These are phyloP conservation scores for Lipomyces spencermartinsiae DNA, from an alignment of 805 yeast genomes.

Conservation along the genomic window DNA sequence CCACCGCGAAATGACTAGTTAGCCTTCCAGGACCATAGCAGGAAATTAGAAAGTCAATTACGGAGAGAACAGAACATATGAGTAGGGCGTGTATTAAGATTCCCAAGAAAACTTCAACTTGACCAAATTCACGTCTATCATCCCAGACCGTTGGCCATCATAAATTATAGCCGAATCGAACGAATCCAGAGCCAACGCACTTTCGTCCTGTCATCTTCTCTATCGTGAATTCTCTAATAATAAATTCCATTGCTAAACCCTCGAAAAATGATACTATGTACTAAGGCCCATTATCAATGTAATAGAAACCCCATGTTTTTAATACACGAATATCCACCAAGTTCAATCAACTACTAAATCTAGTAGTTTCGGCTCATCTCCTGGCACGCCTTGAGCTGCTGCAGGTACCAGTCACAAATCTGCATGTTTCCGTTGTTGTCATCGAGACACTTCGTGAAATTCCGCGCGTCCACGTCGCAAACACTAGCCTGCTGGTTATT, in stretches of 20 bases:
- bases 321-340: slow-evolving; percentile 1
- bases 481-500: slow-evolving; percentile 56
- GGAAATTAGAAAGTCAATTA: not conserved
- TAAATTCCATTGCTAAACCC: not conserved
- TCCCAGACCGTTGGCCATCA: not conserved
- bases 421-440: slow-evolving; percentile 96
- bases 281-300: not conserved
- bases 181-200: not conserved
- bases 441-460: slow-evolving; percentile 92
- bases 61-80: not conserved
- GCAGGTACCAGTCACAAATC: slow-evolving; percentile 94
- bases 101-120: not conserved
- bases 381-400: slow-evolving; percentile 97
- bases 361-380: slow-evolving; percentile 87
- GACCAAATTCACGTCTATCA: not conserved
- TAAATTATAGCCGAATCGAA: not conserved
- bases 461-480: slow-evolving; percentile 94
- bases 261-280: not conserved
- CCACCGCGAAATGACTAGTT: not conserved
- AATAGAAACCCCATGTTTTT: not conserved
- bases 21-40: not conserved
- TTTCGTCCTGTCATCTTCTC: not conserved
- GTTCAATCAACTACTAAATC: slow-evolving; percentile 12
- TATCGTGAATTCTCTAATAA: not conserved
- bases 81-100: not conserved